phyloP scores from a whole-genome alignment of 2,329 filamentous ascomycete species.

The Colletotrichum falcatum region DNA sequence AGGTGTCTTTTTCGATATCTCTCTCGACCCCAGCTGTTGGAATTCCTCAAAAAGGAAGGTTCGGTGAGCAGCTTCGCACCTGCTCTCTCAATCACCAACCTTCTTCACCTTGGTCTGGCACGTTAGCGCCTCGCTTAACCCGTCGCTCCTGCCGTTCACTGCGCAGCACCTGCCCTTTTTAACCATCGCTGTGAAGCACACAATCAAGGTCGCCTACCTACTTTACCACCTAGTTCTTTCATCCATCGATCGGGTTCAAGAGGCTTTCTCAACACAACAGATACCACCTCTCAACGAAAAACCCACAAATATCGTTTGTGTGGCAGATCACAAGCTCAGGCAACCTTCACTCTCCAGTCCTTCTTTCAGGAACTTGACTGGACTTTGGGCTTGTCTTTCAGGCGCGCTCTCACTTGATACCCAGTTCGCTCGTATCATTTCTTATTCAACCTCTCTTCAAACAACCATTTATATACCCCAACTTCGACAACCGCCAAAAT shows the following conservation, averaged over 20 bases:
- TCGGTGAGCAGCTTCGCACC: conserved; percentile 11
- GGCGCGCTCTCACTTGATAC: conserved; percentile 25
- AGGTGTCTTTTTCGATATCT: neutral
- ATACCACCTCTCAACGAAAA: conserved; percentile 3
- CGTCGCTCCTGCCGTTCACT: conserved; percentile 5
- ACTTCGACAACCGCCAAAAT: conserved; percentile 42
- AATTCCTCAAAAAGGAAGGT: conserved; percentile 5
- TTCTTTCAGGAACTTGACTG: neutral
- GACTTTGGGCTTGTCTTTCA: conserved; percentile 43
- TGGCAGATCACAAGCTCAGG: no score
- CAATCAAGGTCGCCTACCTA: neutral
- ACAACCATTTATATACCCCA: neutral
- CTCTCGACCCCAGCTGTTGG: neutral
- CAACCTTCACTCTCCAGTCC: neutral
- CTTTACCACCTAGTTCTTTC: no score
- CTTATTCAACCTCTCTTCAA: neutral
- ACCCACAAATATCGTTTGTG: conserved; percentile 4
- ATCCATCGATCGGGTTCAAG: no score
- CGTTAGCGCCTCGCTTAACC: conserved; percentile 12
- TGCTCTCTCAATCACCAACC: conserved; percentile 29
- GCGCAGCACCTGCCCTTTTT: no score
- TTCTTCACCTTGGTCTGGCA: neutral
- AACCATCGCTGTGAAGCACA: neutral
- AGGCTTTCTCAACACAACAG: neutral
- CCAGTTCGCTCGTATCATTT: conserved; percentile 27